Evolutionary conservation across 2,329 filamentous ascomycete genomes (phyloP).

Genomic region (Pseudocercospora macadamiae): DNA sequence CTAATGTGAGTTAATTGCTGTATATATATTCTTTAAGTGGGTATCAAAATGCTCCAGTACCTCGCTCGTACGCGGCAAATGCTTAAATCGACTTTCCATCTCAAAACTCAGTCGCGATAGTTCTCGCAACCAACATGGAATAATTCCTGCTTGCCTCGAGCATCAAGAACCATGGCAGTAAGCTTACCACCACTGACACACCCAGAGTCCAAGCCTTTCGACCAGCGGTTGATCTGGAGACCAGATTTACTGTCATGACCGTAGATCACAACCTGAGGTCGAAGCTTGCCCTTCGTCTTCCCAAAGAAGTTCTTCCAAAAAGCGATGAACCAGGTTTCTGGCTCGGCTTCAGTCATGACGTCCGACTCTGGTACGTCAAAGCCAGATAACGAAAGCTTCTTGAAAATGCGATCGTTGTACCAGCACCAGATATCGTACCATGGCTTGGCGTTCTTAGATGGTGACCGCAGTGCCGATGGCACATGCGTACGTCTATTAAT

Average conservation of each 20-base stretch:
- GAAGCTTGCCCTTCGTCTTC: constrained; percentile 45
- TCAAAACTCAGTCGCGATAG: too few relatives aligned
- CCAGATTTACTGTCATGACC: constrained; percentile 81
- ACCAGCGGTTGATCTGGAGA: constrained; percentile 68
- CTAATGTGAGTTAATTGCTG: too few relatives aligned
- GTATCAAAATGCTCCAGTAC: too few relatives aligned
- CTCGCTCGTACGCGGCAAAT: too few relatives aligned
- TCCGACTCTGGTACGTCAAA: constrained; percentile 13
- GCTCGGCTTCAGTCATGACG: constrained; percentile 6
- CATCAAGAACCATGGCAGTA: constrained; percentile 75
- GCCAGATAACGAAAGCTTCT: constrained; percentile 27
- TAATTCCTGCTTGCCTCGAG: constrained; percentile 41
- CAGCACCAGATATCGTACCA: constrained; percentile 39
- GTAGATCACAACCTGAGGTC: constrained; percentile 71
- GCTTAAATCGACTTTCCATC: too few relatives aligned
- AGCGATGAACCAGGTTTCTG: constrained; percentile 10
- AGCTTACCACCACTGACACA: constrained; percentile 77
- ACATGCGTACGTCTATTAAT: constrained; percentile 66
- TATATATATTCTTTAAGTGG: too few relatives aligned
- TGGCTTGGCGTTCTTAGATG: constrained; percentile 30
- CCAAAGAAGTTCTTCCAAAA: constrained; percentile 29
- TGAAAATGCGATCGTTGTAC: constrained; percentile 37
- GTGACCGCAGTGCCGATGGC: constrained; percentile 49
- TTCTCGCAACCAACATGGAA: constrained; percentile 47
- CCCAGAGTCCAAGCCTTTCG: constrained; percentile 81